phyloP scores from a whole-genome alignment of 257 asterid genomes.

The Voacanga thouarsii region DNA sequence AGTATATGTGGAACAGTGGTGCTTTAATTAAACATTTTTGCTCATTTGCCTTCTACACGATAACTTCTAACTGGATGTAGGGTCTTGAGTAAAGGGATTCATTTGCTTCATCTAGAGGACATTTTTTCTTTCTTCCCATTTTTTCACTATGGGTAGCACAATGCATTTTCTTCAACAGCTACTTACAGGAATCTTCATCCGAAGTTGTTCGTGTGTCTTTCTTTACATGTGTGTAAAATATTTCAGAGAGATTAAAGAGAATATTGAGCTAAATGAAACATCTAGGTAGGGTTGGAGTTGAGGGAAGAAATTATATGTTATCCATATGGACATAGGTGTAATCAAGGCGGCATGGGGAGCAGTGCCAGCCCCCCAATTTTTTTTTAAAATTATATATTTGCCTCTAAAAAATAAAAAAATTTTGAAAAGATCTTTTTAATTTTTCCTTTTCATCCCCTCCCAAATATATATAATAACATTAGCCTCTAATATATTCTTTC shows the following conservation, averaged over 20 bases:
- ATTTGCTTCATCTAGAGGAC: neutral
- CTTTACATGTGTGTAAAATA: neutral
- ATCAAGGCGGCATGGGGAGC: too few species aligned
- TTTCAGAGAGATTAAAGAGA: constrained; percentile 1
- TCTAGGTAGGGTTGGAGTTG: neutral
- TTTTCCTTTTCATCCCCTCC: too few species aligned
- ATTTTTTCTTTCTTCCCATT: neutral
- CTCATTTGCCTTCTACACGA: neutral
- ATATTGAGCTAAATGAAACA: neutral
- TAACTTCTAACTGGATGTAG: neutral
- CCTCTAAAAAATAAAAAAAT: too few species aligned
- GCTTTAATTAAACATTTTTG: neutral
- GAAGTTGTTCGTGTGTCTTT: neutral
- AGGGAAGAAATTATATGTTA: neutral
- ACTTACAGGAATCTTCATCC: neutral
- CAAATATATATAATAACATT: too few species aligned
- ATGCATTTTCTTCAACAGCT: neutral
- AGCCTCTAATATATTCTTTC: too few species aligned
- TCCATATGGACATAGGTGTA: neutral
- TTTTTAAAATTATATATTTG: too few species aligned
- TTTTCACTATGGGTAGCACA: neutral
- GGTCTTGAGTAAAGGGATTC: neutral
- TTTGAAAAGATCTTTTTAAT: too few species aligned
- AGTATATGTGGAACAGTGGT: neutral
- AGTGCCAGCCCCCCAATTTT: too few species aligned